Conservation (phyloP, 164 flowering plant species). For the Taxillus chinensis region DNA sequence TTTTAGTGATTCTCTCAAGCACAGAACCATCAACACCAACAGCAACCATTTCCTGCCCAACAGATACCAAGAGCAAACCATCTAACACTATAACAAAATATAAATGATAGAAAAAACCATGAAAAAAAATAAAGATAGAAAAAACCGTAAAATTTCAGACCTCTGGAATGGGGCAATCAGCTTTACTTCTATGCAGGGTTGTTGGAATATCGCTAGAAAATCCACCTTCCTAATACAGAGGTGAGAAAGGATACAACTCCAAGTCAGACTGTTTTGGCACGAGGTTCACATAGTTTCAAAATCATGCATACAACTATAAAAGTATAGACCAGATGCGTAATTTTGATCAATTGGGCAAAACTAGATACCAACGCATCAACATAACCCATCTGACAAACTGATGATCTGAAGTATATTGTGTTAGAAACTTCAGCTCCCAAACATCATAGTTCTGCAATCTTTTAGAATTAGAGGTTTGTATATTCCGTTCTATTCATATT, state of each 20-base stretch:
- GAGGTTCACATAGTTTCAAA: too few relatives aligned
- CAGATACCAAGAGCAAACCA: constrained; percentile 5
- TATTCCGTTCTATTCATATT: too few relatives aligned
- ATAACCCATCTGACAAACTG: too few relatives aligned
- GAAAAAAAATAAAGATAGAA: background rate
- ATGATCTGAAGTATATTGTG: too few relatives aligned
- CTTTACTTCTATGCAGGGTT: constrained; percentile 92
- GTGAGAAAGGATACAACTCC: background rate
- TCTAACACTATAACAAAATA: background rate
- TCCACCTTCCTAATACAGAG: constrained; percentile 54
- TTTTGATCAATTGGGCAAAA: too few relatives aligned
- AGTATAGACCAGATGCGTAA: too few relatives aligned
- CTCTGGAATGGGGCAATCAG: constrained; percentile 96
- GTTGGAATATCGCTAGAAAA: constrained; percentile 86
- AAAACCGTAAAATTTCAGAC: constrained; percentile 22
- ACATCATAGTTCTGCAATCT: too few relatives aligned
- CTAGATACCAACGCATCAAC: too few relatives aligned
- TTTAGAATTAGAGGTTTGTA: too few relatives aligned
- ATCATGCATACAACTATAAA: background rate
- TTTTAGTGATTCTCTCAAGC: constrained; percentile 86
- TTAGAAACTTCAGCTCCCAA: too few relatives aligned
- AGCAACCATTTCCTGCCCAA: constrained; percentile 84
- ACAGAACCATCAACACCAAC: constrained; percentile 96
- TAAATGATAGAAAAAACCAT: background rate
- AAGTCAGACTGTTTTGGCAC: background rate